Base-by-base conservation (phyloP, 805 yeast species). In the Barnettozyma siamensis region DNA sequence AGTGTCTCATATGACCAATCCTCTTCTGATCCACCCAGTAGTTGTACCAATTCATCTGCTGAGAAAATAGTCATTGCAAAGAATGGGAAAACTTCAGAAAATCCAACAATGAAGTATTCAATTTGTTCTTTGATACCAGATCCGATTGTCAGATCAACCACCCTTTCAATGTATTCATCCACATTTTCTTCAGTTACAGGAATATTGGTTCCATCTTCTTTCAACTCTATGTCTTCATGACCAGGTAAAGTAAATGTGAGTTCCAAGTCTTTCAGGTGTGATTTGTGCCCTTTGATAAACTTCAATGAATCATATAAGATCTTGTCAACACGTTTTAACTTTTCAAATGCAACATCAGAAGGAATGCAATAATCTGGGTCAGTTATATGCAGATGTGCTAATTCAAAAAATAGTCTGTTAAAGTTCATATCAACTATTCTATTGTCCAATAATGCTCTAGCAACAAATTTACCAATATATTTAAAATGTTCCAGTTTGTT, bases 371-470 rank as follows among this genome's bases (percentile, higher is more conserved):
- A 40, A 11, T 36, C 42, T 6, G 35, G 41, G 9, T 47, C 42
- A n/a, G 21, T 53, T 33, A 62, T 54, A 46, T 59, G 54, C 35
- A 60, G 47, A 44, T 74, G 66, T 7, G 83, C 73, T 12, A 84
- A 47, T 36, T 74, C 71, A 57, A 91, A 83, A 55, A 91, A 87
- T 3, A 78, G 59, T 0, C 78, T 73, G 55, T 78, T 87, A 63
- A 91, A 81, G 35, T 77, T 69, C 59, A 91, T 80, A 58, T 93
- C 98, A 35, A 91, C 72, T 35, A 89, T 78, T 48, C 98, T 70
- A n/a, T 86, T 80, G 60, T 91, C 99, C 38, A 91, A 61, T 56
- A 89, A 65, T 0, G 96, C 83, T 44, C 97, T 72, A 0, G 96
- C 96, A 39, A 88, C 70, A 56, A 93, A 88, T 40, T 76, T 78